These are phyloP conservation scores for Alternaria longipes DNA, from an alignment of 2,329 filamentous ascomycete species.

Conservation along the genomic window DNA sequence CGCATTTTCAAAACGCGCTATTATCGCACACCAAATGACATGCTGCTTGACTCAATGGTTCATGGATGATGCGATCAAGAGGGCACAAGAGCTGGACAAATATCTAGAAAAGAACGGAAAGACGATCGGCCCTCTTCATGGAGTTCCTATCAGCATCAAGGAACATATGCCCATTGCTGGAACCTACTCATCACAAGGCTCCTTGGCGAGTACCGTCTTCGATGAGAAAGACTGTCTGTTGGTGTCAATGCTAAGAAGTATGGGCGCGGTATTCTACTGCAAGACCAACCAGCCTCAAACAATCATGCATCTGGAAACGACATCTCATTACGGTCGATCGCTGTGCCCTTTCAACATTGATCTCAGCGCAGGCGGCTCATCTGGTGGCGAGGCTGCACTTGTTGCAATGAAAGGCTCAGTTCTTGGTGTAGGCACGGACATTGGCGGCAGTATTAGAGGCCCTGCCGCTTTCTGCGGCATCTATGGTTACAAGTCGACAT, in stretches of 20 bases:
- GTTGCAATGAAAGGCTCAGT: slow-evolving; percentile 31
- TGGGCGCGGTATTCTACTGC: slow-evolving; percentile 62
- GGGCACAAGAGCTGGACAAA: slow-evolving; percentile 50
- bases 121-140: slow-evolving; percentile 53
- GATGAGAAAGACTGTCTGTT: slow-evolving; percentile 64
- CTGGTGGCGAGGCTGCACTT: slow-evolving; percentile 37
- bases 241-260: slow-evolving; percentile 60
- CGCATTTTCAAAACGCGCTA: slow-evolving; percentile 32
- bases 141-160: slow-evolving; percentile 64
- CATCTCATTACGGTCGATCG: slow-evolving; percentile 60
- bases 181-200: slow-evolving; percentile 67
- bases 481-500: slow-evolving; percentile 41
- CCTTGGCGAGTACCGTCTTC: slow-evolving; percentile 57
- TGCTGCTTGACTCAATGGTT: slow-evolving; percentile 34
- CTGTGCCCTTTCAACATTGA: slow-evolving; percentile 57
- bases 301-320: slow-evolving; percentile 63
- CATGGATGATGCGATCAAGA: slow-evolving; percentile 30
- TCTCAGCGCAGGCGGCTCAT: slow-evolving; percentile 60
- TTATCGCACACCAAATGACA: slow-evolving; percentile 29
- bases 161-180: slow-evolving; percentile 56
- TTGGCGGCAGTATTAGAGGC: slow-evolving; percentile 35
- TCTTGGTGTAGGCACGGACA: slow-evolving; percentile 37
- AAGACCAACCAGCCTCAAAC: slow-evolving; percentile 63
- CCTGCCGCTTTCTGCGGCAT: slow-evolving; percentile 36
- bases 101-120: slow-evolving; percentile 49